Percentiles rank a stretch among this genome's conserved stretches.
These are phyloP conservation scores for Spatholobus suberectus DNA, from an alignment of 306 rosid species.

Conservation along the genomic window DNA sequence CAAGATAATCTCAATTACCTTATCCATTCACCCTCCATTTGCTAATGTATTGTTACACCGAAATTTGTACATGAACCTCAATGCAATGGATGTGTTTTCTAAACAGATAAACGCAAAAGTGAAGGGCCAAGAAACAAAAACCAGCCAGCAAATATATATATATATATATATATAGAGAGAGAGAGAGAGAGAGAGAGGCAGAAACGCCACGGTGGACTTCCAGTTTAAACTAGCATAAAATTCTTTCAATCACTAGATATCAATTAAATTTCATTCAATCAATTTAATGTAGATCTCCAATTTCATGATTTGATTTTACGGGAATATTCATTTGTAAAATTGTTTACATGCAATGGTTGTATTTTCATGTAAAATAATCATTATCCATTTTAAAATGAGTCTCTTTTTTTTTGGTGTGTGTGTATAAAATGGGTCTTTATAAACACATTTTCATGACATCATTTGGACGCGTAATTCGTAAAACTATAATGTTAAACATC, in stretches of 20 bases:
- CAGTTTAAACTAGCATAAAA: background rate
- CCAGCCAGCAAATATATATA: no score
- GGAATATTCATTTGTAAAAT: no score
- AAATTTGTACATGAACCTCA: background rate
- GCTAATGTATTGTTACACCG: background rate
- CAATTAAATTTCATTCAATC: no score
- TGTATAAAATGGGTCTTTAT: no score
- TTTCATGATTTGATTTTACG: no score
- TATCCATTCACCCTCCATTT: background rate
- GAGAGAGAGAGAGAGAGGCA: no score
- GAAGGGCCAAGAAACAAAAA: no score
- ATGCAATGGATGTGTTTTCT: background rate
- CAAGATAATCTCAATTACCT: slow-evolving; percentile 7
- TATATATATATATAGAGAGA: no score
- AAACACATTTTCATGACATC: background rate
- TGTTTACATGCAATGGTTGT: background rate
- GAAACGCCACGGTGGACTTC: no score
- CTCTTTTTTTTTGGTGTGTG: no score
- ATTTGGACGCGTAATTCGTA: no score
- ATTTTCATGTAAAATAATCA: background rate
- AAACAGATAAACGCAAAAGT: background rate
- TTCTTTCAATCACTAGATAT: background rate
- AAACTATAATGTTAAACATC: no score
- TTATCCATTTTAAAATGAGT: background rate
- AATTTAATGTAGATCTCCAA: background rate